A percentile compares a stretch with the other conserved stretches of the same genome.
Conservation (phyloP, 2,329 filamentous ascomycete genomes). For the Trichoderma atroviride region DNA sequence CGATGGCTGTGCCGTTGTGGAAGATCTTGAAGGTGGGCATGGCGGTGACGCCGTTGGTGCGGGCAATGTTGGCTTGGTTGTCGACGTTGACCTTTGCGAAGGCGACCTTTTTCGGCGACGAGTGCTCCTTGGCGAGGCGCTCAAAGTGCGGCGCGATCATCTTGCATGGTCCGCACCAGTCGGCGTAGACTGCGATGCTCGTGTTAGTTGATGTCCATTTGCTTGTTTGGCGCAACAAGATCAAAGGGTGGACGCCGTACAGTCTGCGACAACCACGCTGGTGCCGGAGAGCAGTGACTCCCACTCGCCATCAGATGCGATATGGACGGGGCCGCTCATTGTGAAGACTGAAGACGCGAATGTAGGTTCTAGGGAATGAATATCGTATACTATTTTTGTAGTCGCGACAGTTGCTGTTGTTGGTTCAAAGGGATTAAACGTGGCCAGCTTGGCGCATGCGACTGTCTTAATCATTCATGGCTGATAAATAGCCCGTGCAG, state of each 20-base stretch:
- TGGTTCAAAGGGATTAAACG: not conserved
- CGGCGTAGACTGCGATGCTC: conserved; percentile 74
- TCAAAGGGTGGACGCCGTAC: conserved; percentile 62
- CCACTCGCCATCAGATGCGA: conserved; percentile 72
- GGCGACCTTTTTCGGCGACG: conserved; percentile 78
- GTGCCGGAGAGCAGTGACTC: conserved; percentile 70
- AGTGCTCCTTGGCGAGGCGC: conserved; percentile 75
- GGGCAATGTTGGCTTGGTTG: conserved; percentile 73
- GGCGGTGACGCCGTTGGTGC: conserved; percentile 76
- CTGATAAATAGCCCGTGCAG: not conserved
- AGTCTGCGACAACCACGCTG: conserved; percentile 85
- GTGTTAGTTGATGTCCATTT: conserved; percentile 32
- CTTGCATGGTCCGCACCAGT: conserved; percentile 95
- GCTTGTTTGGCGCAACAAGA: conserved; percentile 4
- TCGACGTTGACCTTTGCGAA: conserved; percentile 95
- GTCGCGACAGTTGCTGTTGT: conserved; percentile 4
- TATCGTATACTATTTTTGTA: not conserved
- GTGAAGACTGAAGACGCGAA: conserved; percentile 32
- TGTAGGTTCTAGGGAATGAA: not conserved
- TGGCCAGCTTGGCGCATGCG: conserved; percentile 16
- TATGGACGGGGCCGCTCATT: conserved; percentile 55
- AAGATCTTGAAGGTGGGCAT: conserved; percentile 96
- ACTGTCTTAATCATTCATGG: not conserved
- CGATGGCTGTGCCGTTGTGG: conserved; percentile 70
- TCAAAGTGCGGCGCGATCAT: conserved; percentile 89